These are phyloP conservation scores for Ceratobasidium sp. DNA, from an alignment of 1,284 basidiomycete species.

Conservation along the genomic window DNA sequence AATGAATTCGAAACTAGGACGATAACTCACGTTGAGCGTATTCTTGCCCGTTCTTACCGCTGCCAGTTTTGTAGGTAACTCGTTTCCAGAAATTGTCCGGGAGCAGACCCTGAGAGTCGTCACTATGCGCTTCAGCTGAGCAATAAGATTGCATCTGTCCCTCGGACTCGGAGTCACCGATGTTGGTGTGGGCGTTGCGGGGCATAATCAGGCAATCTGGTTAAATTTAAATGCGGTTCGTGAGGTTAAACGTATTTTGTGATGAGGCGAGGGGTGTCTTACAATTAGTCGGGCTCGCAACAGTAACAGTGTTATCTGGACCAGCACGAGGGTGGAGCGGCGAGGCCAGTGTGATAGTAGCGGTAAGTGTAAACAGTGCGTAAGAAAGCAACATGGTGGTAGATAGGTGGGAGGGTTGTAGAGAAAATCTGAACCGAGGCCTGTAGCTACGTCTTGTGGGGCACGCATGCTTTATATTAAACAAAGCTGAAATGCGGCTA, in stretches of 20 bases:
- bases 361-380: not conserved
- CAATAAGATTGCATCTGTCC: constrained; percentile 50
- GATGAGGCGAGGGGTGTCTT: not conserved
- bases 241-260: not conserved
- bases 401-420: not conserved
- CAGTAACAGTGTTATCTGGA: constrained; percentile 25
- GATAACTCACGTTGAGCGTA: constrained; percentile 40
- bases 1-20: not conserved
- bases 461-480: not conserved
- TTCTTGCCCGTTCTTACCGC: constrained; percentile 41
- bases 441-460: not conserved
- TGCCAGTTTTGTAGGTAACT: constrained; percentile 43
- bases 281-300: constrained; percentile 9
- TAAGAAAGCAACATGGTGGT: constrained; percentile 22
- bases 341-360: constrained; percentile 11
- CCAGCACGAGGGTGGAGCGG: constrained; percentile 29
- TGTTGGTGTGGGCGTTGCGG: constrained; percentile 46
- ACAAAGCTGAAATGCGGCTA: not conserved
- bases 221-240: not conserved
- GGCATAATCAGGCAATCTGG: constrained; percentile 42
- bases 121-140: constrained; percentile 39
- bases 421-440: not conserved
- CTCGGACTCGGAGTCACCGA: constrained; percentile 48
- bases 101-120: constrained; percentile 43
- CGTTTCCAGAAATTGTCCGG: constrained; percentile 49